Conservation (phyloP, 345 rosid species). For the Camelina neglecta region DNA sequence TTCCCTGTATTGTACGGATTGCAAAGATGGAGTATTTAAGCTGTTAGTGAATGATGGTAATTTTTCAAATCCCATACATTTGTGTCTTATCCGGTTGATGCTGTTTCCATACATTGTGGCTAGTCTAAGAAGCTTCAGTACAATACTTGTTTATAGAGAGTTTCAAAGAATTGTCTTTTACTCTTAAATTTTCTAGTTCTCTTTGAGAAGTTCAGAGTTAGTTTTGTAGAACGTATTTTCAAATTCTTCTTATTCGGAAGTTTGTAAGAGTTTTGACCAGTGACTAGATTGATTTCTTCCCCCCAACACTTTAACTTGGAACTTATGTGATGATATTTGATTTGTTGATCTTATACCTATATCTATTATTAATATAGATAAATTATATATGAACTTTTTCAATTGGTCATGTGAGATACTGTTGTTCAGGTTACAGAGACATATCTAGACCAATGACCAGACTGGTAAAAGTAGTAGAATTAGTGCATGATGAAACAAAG, state of each 20-base stretch:
- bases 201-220: not conserved
- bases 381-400: not conserved
- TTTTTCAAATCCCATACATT: not conserved
- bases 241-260: not conserved
- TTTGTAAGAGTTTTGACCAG: not conserved
- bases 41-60: not conserved
- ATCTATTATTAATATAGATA: no score
- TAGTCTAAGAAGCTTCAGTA: not conserved
- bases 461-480: not conserved
- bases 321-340: not conserved
- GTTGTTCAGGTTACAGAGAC: slow-evolving; percentile 6
- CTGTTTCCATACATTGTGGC: no score
- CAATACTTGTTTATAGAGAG: not conserved
- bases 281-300: not conserved
- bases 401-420: not conserved
- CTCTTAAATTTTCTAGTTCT: no score
- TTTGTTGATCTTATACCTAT: not conserved
- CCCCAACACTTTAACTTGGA: not conserved
- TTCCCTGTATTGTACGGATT: not conserved
- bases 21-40: not conserved
- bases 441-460: not conserved
- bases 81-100: not conserved
- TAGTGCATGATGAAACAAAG: not conserved
- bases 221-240: not conserved
- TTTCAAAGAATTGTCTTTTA: not conserved